A percentile compares a stretch with the other conserved stretches of the same genome.
Evolutionary conservation across 1,139 yeast genomes (phyloP).

Genomic region (Arxiozyma heterogenica): DNA sequence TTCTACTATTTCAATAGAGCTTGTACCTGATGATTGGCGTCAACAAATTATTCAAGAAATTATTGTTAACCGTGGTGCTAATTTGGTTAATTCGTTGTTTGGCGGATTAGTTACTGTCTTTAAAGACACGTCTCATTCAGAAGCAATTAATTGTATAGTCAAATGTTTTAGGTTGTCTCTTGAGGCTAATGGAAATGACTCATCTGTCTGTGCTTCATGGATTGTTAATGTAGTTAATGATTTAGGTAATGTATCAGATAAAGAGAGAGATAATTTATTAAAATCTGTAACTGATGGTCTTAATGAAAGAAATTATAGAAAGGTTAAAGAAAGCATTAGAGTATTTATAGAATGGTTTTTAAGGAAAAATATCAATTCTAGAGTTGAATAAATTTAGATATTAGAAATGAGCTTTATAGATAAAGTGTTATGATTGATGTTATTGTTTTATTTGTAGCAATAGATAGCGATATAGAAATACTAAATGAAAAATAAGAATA

Average conservation of each 20-base stretch:
- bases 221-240: slow-evolving; percentile 44
- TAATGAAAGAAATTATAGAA: slow-evolving; percentile 60
- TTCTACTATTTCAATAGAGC: slow-evolving; percentile 48
- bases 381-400: slow-evolving; percentile 27
- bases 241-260: slow-evolving; percentile 48
- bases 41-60: slow-evolving; percentile 37
- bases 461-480: background rate
- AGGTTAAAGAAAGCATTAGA: slow-evolving; percentile 58
- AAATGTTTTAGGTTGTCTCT: slow-evolving; percentile 51
- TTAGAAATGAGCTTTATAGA: background rate
- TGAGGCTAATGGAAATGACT: slow-evolving; percentile 25
- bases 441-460: too few species aligned
- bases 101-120: slow-evolving; percentile 64
- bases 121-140: slow-evolving; percentile 61
- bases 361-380: slow-evolving; percentile 60
- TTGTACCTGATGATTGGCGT: slow-evolving; percentile 46
- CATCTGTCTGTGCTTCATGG: slow-evolving; percentile 42
- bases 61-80: slow-evolving; percentile 46
- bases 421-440: too few species aligned
- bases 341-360: slow-evolving; percentile 80
- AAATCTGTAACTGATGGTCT: slow-evolving; percentile 51
- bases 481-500: too few species aligned
- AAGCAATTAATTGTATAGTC: slow-evolving; percentile 66
- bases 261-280: slow-evolving; percentile 56
- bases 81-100: slow-evolving; percentile 46